Evolutionary conservation across 352 stramenopile species (phyloP), one percentile per base, ranked within the genome.

Genomic region (Phytophthora citricola): DNA sequence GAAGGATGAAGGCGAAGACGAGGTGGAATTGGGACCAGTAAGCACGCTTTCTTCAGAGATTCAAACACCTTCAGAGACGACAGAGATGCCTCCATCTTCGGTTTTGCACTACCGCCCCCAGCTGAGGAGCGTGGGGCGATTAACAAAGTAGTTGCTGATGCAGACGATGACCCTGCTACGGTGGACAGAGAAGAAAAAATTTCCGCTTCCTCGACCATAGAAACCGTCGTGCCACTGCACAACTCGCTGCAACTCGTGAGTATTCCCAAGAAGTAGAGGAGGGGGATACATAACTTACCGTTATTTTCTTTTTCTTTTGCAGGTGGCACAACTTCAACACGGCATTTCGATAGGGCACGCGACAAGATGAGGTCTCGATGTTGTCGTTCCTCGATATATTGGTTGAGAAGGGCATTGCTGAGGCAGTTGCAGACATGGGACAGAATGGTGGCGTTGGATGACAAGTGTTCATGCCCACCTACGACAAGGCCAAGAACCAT

Each of bases 181-280:
- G 62, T 75, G 12, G 69, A 75, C 38, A 61, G 63, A 26, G 78
- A 91, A 17, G 70, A 82, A 50, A 91, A 89, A 44, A 75, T 90
- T 36, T 89, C 76, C 32, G 69, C 77, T 22, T 78, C 79, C 20
- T 91, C 85, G n/a, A 91, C 76, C 36, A 93, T 93, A 62, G 82
- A 93, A 57, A 86, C 85, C 4, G 82, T 93, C 26, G 62, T 93
- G 15, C 81, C 85, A 40, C 72, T 93, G 8, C 82, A 89, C 66
- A 89, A 77, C 44, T 91, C 85, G 26, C 66, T 81, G 40, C 68
- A 89, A 69, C 62, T 93, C 56, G 85, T 93, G 62, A 61, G 81
- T 81, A 26, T 54, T 20, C 0, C 0, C 17, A 20, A 20, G 17
- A 20, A 20, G 17, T 20, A 20, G 17, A 20, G 17, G 17, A 0